Evolutionary conservation across 305 asterid genomes (phyloP).

Genomic region (Petunia hybrid): DNA sequence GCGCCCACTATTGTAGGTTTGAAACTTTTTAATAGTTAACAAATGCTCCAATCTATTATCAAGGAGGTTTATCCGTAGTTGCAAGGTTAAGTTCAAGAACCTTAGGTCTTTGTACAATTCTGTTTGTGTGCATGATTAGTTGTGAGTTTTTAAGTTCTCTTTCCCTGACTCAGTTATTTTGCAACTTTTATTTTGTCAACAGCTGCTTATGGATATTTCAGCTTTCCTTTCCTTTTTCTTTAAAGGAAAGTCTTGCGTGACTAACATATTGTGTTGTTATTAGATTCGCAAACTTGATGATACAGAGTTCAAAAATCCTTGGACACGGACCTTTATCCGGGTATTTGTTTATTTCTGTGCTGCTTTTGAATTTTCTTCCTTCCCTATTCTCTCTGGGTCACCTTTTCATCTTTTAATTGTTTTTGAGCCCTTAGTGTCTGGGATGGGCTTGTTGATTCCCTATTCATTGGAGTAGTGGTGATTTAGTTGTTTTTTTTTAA

Average conservation of each 20-base stretch:
- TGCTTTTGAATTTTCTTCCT: not conserved
- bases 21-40: too few species aligned
- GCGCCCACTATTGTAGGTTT: too few species aligned
- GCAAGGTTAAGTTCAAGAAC: not conserved
- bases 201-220: too few species aligned
- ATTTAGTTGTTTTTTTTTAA: not conserved
- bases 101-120: not conserved
- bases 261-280: too few species aligned
- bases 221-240: too few species aligned
- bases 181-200: not conserved
- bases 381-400: not conserved
- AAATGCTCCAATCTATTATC: too few species aligned
- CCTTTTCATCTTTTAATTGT: not conserved
- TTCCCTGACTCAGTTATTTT: not conserved
- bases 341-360: slow-evolving; percentile 40
- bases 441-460: not conserved
- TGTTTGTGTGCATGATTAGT: not conserved
- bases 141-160: not conserved
- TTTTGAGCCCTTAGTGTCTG: not conserved
- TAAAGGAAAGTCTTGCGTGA: too few species aligned
- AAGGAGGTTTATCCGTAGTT: not conserved
- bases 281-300: slow-evolving; percentile 94
- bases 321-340: slow-evolving; percentile 87
- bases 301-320: slow-evolving; percentile 86
- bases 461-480: not conserved